Conservation (phyloP, 352 stramenopile species). For the Plasmopara muralis region DNA sequence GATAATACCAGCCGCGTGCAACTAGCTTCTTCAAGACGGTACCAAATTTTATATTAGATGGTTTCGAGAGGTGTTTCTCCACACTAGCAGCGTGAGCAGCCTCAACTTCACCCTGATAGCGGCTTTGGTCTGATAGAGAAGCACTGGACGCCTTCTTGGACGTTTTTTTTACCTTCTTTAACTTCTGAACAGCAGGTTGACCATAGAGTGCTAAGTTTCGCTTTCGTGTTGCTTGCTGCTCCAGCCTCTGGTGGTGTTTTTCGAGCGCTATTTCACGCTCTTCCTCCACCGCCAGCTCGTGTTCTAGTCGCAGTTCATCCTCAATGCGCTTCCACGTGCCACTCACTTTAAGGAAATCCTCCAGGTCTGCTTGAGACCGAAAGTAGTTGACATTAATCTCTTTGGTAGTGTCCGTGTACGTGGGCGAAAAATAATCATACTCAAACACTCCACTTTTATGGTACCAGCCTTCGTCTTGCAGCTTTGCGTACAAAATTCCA, state of each 20-base stretch:
- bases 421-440: constrained; percentile 79
- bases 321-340: constrained; percentile 58
- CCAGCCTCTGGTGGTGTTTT: constrained; percentile 30
- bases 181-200: constrained; percentile 11
- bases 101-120: constrained; percentile 25
- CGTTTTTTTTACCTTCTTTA: constrained; percentile 21
- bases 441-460: constrained; percentile 53
- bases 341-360: constrained; percentile 52
- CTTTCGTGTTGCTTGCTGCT: constrained; percentile 27
- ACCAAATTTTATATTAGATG: constrained; percentile 46
- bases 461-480: constrained; percentile 56
- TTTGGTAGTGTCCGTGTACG: constrained; percentile 47
- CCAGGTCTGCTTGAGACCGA: constrained; percentile 46
- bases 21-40: constrained; percentile 50
- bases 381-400: constrained; percentile 60
- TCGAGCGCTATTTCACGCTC: constrained; percentile 42
- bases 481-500: constrained; percentile 51
- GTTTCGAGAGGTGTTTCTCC: constrained; percentile 1
- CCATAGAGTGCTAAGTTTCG: constrained; percentile 17
- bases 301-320: constrained; percentile 41
- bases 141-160: constrained; percentile 17
- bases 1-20: constrained; percentile 57
- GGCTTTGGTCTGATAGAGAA: constrained; percentile 8
- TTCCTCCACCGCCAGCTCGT: constrained; percentile 43
- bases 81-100: constrained; percentile 11